Conservation (phyloP, 1,284 basidiomycete species). For the Omphalotus olearius region DNA sequence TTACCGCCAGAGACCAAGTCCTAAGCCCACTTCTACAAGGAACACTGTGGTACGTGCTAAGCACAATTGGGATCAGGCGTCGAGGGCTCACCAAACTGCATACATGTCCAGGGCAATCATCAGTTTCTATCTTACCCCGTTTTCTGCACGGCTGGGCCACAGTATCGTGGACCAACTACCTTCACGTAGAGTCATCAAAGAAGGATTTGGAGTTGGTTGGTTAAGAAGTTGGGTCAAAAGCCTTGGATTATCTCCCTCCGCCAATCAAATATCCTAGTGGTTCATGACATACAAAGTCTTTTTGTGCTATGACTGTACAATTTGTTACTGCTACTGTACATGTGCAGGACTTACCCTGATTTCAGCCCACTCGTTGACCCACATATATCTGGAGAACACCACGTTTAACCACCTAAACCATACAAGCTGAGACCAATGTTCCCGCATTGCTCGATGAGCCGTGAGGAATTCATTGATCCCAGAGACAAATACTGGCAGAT, state of each 20-base stretch:
- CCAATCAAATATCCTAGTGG: too few species aligned
- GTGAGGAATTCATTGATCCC: constrained; percentile 50
- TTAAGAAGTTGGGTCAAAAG: constrained; percentile 35
- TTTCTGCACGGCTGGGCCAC: constrained; percentile 25
- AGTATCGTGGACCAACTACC: constrained; percentile 17
- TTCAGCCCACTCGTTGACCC: constrained; percentile 81
- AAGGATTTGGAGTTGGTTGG: constrained; percentile 42
- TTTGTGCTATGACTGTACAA: neutral
- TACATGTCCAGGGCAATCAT: constrained; percentile 33
- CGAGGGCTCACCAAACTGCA: neutral
- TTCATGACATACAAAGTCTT: neutral
- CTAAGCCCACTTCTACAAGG: constrained; percentile 67
- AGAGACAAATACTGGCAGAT: constrained; percentile 46
- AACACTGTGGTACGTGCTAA: constrained; percentile 51
- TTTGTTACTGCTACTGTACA: neutral
- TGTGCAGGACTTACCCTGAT: constrained; percentile 17
- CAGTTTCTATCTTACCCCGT: constrained; percentile 34
- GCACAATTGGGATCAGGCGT: neutral
- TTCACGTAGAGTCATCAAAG: constrained; percentile 27
- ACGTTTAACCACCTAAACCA: constrained; percentile 93
- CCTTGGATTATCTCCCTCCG: constrained; percentile 22
- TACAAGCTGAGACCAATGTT: constrained; percentile 75
- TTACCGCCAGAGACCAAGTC: constrained; percentile 65
- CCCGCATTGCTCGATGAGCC: constrained; percentile 67
- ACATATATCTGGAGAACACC: constrained; percentile 85